Conservation (phyloP, 2,329 filamentous ascomycete genomes). For the Fusarium nelsonii region DNA sequence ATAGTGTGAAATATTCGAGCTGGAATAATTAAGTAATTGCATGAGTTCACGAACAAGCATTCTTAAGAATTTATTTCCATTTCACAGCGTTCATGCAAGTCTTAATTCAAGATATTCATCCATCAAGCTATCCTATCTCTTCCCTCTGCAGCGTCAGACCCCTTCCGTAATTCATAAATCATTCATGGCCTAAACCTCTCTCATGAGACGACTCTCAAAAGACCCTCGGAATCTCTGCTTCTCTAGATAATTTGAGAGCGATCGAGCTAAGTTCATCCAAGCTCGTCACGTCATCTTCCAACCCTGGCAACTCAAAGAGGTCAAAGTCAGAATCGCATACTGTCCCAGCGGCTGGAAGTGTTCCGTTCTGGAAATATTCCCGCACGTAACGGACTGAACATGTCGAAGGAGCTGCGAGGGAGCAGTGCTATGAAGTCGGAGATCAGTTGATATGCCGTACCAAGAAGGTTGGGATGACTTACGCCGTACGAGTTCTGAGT, state of each 20-base stretch:
- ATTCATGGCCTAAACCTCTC: not conserved
- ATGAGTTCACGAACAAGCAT: too few species aligned
- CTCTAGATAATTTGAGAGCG: constrained; percentile 28
- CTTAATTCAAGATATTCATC: not conserved
- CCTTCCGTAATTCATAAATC: not conserved
- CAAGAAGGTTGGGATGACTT: constrained; percentile 39
- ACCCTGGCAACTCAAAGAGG: constrained; percentile 56
- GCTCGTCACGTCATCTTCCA: constrained; percentile 10
- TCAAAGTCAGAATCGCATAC: constrained; percentile 60
- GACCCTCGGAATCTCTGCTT: constrained; percentile 37
- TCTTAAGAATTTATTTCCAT: not conserved
- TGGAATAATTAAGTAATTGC: not conserved
- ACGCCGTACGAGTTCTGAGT: constrained; percentile 65
- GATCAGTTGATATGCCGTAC: not conserved
- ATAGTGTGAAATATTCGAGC: not conserved
- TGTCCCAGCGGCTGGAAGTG: constrained; percentile 58
- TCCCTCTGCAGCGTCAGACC: too few species aligned
- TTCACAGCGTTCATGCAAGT: not conserved
- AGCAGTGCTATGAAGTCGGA: constrained; percentile 61
- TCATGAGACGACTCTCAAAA: constrained; percentile 2
- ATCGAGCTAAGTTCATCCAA: constrained; percentile 40
- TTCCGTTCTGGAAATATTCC: constrained; percentile 61
- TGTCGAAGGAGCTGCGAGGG: constrained; percentile 57
- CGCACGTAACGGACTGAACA: constrained; percentile 59
- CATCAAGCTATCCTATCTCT: not conserved